Percentiles rank a stretch among this genome's conserved stretches.
These are phyloP conservation scores for Adansonia grandidieri DNA, from an alignment of 441 rosid genomes.

Conservation along the genomic window DNA sequence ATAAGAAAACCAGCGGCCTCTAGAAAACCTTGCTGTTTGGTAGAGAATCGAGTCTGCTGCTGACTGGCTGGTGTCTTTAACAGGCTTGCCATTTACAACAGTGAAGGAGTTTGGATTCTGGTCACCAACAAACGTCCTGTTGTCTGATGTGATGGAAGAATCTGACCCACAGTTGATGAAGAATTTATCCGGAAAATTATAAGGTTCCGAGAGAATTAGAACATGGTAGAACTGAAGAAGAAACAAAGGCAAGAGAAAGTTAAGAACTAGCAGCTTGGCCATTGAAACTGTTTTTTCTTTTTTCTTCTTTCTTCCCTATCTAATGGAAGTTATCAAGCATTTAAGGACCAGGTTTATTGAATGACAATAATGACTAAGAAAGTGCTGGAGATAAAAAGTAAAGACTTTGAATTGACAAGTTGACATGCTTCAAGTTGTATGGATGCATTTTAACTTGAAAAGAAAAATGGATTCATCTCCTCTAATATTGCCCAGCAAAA, in stretches of 20 bases:
- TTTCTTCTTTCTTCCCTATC: neutral
- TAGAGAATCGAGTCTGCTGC: constrained; percentile 35
- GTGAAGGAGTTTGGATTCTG: constrained; percentile 30
- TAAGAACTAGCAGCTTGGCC: constrained; percentile 9
- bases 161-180: constrained; percentile 58
- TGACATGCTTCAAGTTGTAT: neutral
- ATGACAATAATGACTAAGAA: neutral
- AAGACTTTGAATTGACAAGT: neutral
- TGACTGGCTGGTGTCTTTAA: constrained; percentile 15
- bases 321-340: neutral
- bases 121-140: constrained; percentile 44
- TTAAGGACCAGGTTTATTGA: neutral
- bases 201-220: constrained; percentile 25
- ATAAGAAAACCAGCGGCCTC: constrained; percentile 27
- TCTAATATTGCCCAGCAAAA: neutral
- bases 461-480: neutral
- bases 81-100: constrained; percentile 26
- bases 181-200: constrained; percentile 36
- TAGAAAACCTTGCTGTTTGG: constrained; percentile 57
- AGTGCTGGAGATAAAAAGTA: neutral
- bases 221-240: constrained; percentile 23
- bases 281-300: neutral
- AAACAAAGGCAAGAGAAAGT: constrained; percentile 21
- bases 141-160: neutral
- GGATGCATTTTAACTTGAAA: neutral